Evolutionary conservation across 768 basidiomycete genomes (phyloP).

Genomic region (Mycena belliarum): DNA sequence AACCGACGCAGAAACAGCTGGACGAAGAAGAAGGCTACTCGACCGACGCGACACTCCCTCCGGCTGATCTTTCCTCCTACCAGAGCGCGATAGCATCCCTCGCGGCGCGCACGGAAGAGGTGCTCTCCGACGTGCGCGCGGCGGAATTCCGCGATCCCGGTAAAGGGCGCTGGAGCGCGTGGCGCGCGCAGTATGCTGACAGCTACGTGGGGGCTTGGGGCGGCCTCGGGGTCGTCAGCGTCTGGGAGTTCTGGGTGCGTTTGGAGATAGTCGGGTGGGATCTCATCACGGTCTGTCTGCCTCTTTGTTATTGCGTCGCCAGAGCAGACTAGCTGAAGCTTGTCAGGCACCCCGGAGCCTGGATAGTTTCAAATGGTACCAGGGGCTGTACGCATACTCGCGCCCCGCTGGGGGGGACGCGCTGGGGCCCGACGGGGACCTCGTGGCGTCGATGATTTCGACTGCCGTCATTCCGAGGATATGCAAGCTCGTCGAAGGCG

Average conservation of each 20-base stretch:
- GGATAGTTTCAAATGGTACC: constrained; percentile 85
- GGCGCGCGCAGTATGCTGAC: constrained; percentile 78
- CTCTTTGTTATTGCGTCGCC: not conserved
- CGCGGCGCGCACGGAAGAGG: constrained; percentile 45
- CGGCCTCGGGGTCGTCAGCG: constrained; percentile 80
- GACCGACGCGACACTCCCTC: constrained; percentile 75
- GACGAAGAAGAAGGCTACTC: constrained; percentile 80
- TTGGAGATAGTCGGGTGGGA: constrained; percentile 88
- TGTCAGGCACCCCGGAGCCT: constrained; percentile 54
- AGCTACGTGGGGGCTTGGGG: constrained; percentile 92
- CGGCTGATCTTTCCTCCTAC: constrained; percentile 73
- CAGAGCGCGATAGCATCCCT: constrained; percentile 59
- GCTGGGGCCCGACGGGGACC: constrained; percentile 81
- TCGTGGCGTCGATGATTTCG: constrained; percentile 87
- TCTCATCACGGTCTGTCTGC: constrained; percentile 62
- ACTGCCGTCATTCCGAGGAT: constrained; percentile 78
- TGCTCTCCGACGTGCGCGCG: constrained; percentile 81
- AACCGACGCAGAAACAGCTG: constrained; percentile 14
- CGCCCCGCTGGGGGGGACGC: constrained; percentile 46
- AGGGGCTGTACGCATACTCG: constrained; percentile 76
- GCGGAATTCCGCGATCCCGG: constrained; percentile 83
- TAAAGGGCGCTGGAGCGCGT: constrained; percentile 62
- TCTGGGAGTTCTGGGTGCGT: constrained; percentile 95
- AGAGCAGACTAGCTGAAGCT: not conserved
- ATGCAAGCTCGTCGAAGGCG: constrained; percentile 72